phyloP scores from a whole-genome alignment of 2,329 filamentous ascomycete species.

The Ascochyta pisi region DNA sequence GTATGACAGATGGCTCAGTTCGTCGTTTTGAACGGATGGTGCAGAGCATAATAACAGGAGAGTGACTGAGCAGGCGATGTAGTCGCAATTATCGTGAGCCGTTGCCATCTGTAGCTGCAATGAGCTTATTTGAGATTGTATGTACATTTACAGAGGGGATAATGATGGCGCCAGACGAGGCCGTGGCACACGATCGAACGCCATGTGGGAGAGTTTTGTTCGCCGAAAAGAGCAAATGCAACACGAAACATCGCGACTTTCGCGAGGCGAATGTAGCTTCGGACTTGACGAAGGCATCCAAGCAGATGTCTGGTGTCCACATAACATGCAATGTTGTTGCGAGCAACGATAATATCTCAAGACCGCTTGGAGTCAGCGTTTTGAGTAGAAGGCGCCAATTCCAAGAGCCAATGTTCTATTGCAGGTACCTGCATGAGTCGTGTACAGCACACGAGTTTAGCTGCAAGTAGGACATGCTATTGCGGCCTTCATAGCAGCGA shows the following conservation, averaged over 20 bases:
- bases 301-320: neutral
- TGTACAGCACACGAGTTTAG: too few species aligned
- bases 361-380: neutral
- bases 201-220: neutral
- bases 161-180: neutral
- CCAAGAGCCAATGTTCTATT: neutral
- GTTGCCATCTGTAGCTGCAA: neutral
- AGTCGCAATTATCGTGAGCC: neutral
- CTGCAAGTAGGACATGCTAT: too few species aligned
- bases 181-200: neutral
- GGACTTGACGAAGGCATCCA: neutral
- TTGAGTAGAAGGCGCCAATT: neutral
- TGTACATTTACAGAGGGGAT: neutral
- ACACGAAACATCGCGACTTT: neutral
- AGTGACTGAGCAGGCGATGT: too few species aligned
- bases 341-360: neutral
- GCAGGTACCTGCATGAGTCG: too few species aligned
- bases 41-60: neutral
- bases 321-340: neutral
- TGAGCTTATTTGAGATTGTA: neutral
- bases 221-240: neutral
- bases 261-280: neutral
- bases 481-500: neutral
- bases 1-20: neutral
- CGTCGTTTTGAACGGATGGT: too few species aligned